Base-by-base conservation (phyloP, 1,284 basidiomycete genomes). In the Hypsizygus ulmarius region DNA sequence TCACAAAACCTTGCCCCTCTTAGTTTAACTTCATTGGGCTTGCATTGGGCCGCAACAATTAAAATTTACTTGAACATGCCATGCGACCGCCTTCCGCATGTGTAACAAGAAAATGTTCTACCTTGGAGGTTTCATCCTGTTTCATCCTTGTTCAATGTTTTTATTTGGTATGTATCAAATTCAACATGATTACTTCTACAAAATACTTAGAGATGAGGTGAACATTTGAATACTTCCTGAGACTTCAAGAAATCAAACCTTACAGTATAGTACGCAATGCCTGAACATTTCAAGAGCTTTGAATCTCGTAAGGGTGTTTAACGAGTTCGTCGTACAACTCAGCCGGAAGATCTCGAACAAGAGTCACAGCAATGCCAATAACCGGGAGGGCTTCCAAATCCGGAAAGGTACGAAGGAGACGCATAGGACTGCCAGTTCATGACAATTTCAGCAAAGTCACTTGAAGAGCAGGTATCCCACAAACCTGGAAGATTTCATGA, bases 281-380 rank as follows among this genome's bases (percentile, higher is more conserved):
- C 16, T 10, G 14, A 25, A 34, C 32, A 15, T 10, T 14, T 61
- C 46, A 63, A 32, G 56, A 50, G 38, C 65, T 58, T 52, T 64
- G 67, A 32, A 82, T 72, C 58, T 87, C 85, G 57, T 83, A 93
- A n/a, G 93, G 92, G 67, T 97, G 94, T 49, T 81, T 81, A 32
- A 93, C 91, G 14, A 97, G 81, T 64, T 94, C 91, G 42, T 90
- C 85, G 61, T 96, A 97, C 14, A 97, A 72, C n/a, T 91, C 89
- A 21, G 84, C 64, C 0, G 93, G 92, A 8, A 98, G 75, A 60
- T 97, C 93, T 51, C 93, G 84, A 16, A 97, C 91, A 25, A 98
- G 81, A 0, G 92, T 93, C 15, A 97, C 90, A 0, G 94, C 92
- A 59, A 97, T 90, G 3, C 89, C 90, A 52, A 98, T 90, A 44